Evolutionary conservation across 495 filamentous ascomycete species (phyloP).

Genomic region (Aspergillus funiculosus): DNA sequence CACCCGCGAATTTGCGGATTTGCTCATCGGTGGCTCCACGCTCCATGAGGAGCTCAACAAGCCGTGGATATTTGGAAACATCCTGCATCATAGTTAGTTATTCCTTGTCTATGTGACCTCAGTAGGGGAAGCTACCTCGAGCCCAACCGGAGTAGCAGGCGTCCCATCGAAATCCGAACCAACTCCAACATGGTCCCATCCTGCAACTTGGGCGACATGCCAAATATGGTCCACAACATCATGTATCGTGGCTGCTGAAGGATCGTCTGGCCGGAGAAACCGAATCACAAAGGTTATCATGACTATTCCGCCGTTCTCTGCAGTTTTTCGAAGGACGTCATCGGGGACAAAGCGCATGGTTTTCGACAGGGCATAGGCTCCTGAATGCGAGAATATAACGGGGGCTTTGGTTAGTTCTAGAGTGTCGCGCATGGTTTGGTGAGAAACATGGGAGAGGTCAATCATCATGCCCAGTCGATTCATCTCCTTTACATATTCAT

Average conservation of each 20-base stretch:
- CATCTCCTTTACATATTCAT: slow-evolving; percentile 52
- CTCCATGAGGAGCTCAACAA: slow-evolving; percentile 60
- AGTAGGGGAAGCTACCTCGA: no score
- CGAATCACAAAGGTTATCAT: slow-evolving; percentile 72
- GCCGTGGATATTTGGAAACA: slow-evolving; percentile 66
- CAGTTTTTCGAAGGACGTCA: slow-evolving; percentile 58
- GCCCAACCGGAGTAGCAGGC: slow-evolving; percentile 25
- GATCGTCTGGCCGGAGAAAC: slow-evolving; percentile 54
- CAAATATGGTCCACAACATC: slow-evolving; percentile 65
- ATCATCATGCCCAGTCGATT: slow-evolving; percentile 76
- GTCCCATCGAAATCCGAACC: slow-evolving; percentile 71
- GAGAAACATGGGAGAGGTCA: slow-evolving; percentile 62
- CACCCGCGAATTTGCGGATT: slow-evolving; percentile 52
- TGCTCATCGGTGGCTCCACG: slow-evolving; percentile 56
- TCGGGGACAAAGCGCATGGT: slow-evolving; percentile 71
- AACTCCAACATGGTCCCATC: slow-evolving; percentile 68
- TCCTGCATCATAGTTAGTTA: no score
- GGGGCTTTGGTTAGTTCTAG: slow-evolving; percentile 57
- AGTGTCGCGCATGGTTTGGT: slow-evolving; percentile 66
- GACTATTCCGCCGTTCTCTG: slow-evolving; percentile 55
- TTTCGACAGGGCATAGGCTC: slow-evolving; percentile 59
- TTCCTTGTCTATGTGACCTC: no score
- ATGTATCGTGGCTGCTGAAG: slow-evolving; percentile 53
- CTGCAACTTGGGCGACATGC: slow-evolving; percentile 63
- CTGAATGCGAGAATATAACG: slow-evolving; percentile 69